phyloP scores from a whole-genome alignment of 805 yeast genomes.

The Metschnikowia lachancei region DNA sequence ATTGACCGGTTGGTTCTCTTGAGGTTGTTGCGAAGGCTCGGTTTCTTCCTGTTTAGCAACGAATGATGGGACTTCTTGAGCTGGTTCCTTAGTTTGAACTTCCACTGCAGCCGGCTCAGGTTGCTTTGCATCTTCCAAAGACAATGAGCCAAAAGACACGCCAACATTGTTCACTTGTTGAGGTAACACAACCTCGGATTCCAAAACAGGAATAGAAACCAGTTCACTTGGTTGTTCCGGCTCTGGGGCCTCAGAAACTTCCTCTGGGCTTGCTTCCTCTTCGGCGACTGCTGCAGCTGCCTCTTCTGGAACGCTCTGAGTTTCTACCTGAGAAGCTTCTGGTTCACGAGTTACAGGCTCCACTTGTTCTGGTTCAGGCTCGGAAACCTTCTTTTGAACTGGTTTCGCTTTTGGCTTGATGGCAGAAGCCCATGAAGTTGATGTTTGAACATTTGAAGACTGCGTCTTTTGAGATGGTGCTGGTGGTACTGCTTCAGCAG shows the following conservation, averaged over 20 bases:
- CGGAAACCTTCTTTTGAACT: conserved; percentile 24
- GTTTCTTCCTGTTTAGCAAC: conserved; percentile 5
- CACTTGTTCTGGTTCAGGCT: conserved; percentile 22
- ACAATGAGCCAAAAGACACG: conserved; percentile 62
- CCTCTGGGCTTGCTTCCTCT: conserved; percentile 28
- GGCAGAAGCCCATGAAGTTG: conserved; percentile 65
- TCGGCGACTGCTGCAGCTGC: conserved; percentile 16
- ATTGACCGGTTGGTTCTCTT: conserved; percentile 2
- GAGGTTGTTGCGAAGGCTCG: conserved; percentile 21
- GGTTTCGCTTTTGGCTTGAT: conserved; percentile 52
- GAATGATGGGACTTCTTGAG: conserved; percentile 6
- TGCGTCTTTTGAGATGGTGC: conserved; percentile 7
- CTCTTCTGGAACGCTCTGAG: conserved; percentile 26
- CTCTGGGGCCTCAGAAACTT: conserved; percentile 9
- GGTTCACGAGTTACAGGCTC: conserved; percentile 26
- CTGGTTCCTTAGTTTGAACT: conserved; percentile 19
- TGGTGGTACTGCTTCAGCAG: not conserved
- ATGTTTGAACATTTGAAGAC: conserved; percentile 13
- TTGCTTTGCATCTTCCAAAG: conserved; percentile 42
- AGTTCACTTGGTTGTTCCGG: conserved; percentile 48
- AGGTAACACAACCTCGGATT: conserved; percentile 52
- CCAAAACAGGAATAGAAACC: conserved; percentile 50
- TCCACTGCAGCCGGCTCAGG: conserved; percentile 12
- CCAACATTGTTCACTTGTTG: conserved; percentile 49
- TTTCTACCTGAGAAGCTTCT: conserved; percentile 44